Percentiles rank a stretch among this genome's conserved stretches.
Conservation (phyloP, 257 asterid species). For the Marsdenia floribunda region DNA sequence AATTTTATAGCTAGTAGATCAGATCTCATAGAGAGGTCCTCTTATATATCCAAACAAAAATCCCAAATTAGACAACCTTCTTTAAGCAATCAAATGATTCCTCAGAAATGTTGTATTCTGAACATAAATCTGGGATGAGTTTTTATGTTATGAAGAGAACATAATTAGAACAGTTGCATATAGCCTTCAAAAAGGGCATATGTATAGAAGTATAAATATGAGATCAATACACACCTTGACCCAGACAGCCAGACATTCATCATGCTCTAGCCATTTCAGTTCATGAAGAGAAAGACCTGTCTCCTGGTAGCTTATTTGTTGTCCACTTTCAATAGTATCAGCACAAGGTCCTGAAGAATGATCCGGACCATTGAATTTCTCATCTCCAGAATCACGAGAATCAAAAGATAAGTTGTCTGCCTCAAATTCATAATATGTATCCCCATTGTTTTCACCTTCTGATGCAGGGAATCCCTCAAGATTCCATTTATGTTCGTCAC, state of each 20-base stretch:
- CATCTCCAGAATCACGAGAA: constrained; percentile 63
- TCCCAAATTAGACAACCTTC: neutral
- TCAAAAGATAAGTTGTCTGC: constrained; percentile 40
- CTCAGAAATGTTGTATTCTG: neutral
- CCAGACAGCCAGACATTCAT: constrained; percentile 87
- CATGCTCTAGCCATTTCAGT: constrained; percentile 50
- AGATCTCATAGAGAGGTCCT: neutral
- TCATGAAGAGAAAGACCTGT: constrained; percentile 34
- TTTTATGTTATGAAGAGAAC: neutral
- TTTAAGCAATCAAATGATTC: neutral
- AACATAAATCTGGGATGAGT: neutral
- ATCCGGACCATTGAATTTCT: constrained; percentile 46
- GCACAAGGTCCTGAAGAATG: constrained; percentile 36
- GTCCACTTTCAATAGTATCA: constrained; percentile 40
- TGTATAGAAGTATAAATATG: neutral
- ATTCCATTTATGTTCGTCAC: constrained; percentile 37
- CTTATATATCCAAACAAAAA: neutral
- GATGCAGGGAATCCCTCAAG: constrained; percentile 45
- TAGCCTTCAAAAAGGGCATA: constrained; percentile 10
- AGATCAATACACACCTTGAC: constrained; percentile 61
- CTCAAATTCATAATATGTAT: constrained; percentile 44
- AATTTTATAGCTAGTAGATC: neutral
- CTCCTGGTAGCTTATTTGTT: constrained; percentile 36
- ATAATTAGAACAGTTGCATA: constrained; percentile 4
- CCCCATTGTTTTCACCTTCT: constrained; percentile 42